phyloP scores from a whole-genome alignment of 257 asterid genomes.

The Solanum appendiculatum region DNA sequence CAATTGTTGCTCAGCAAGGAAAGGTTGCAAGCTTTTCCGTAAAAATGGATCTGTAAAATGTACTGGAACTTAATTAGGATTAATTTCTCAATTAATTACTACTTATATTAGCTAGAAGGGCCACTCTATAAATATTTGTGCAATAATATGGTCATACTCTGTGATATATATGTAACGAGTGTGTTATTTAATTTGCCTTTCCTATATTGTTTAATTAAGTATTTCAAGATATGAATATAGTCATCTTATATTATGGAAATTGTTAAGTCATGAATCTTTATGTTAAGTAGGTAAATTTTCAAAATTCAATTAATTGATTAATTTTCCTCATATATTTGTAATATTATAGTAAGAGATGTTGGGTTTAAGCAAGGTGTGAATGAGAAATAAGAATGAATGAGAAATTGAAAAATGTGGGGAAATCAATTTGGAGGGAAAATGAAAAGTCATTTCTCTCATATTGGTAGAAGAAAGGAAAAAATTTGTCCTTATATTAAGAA shows the following conservation, averaged over 20 bases:
- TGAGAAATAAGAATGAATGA: no score
- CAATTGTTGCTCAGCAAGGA: conserved; percentile 1
- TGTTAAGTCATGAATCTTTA: neutral
- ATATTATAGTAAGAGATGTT: no score
- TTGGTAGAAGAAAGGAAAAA: no score
- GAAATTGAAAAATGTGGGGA: no score
- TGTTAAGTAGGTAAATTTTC: neutral
- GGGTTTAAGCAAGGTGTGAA: no score
- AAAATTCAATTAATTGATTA: neutral
- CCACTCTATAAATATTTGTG: neutral
- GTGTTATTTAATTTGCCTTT: no score
- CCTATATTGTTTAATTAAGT: no score
- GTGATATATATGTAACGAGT: no score
- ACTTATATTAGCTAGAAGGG: neutral
- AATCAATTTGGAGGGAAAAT: no score
- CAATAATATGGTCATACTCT: neutral
- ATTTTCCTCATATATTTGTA: neutral
- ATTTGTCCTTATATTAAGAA: no score
- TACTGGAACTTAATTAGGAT: neutral
- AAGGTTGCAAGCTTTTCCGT: neutral
- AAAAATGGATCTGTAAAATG: neutral
- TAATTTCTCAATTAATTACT: neutral
- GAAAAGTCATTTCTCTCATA: no score
- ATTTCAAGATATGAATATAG: neutral
- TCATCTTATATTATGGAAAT: neutral